phyloP scores from a whole-genome alignment of 306 rosid species.

The Nissolia schottii region DNA sequence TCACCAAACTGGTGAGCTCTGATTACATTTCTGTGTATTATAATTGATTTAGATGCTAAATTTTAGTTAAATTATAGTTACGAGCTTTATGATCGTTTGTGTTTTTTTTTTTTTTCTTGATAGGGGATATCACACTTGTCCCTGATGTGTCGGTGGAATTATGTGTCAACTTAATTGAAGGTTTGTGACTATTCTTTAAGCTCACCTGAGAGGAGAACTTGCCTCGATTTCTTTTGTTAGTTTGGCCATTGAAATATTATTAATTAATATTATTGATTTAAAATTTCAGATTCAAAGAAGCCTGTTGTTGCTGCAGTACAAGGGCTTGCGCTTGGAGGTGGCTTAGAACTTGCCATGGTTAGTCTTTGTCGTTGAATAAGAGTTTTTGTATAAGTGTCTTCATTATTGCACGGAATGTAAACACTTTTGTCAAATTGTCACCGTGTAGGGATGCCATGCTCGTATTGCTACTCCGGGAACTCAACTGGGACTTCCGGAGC shows the following conservation, averaged over 20 bases:
- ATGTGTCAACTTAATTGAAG: constrained; percentile 75
- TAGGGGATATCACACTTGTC: constrained; percentile 67
- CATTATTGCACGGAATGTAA: constrained; percentile 1
- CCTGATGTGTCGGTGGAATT: constrained; percentile 91
- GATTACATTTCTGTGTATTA: background rate
- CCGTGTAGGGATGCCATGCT: constrained; percentile 82
- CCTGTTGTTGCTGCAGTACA: constrained; percentile 90
- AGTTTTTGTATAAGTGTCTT: background rate
- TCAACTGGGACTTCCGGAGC: constrained; percentile 93
- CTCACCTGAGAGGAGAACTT: constrained; percentile 5
- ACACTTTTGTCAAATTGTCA: background rate
- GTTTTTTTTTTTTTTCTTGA: constrained; percentile 15
- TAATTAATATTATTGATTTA: constrained; percentile 13
- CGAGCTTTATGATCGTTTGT: background rate
- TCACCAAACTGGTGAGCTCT: constrained; percentile 71
- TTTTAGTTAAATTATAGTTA: background rate
- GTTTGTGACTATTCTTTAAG: constrained; percentile 34
- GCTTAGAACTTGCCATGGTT: constrained; percentile 93
- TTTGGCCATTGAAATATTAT: background rate
- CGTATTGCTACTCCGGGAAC: constrained; percentile 82
- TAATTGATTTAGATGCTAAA: background rate
- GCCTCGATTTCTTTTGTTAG: background rate
- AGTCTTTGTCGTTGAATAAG: constrained; percentile 26
- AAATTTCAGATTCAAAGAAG: constrained; percentile 70
- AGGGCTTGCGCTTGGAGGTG: constrained; percentile 99